Base-by-base conservation (phyloP, 345 rosid genomes). In the Anacardium occidentale region DNA sequence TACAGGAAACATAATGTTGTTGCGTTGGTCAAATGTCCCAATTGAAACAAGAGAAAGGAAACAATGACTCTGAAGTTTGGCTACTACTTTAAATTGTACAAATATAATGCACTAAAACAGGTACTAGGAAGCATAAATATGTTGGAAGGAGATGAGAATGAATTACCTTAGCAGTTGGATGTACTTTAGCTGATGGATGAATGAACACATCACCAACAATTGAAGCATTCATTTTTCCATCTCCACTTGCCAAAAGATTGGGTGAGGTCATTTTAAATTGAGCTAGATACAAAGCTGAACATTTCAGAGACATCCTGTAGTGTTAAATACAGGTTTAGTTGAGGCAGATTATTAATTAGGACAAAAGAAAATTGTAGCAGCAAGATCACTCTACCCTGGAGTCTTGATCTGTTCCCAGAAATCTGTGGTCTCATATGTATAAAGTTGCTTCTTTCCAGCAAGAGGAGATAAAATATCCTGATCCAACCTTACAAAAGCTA, bases 361-460 rank as follows among this genome's bases (percentile, higher is more conserved):
- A 15, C 5, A 65, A 69, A 60, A 12, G 25, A 66, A 5, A 55
- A 21, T 3, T 42, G 7, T 20, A 25, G 10, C 17, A 29, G 18
- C 29, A 5, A 17, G 40, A 32, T 52, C 10, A 67, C 13, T 66
- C 24, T 82, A 90, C 97, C 94, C 94, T 0, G 98, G 97, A 74
- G 94, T 83, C 78, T 93, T 93, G 10, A 93, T 93, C 85, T 92
- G 97, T 80, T 92, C 97, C 97, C 97, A 92, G 75, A 90, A 92
- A 66, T 89, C 89, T 79, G 70, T 85, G 53, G 86, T 89, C 81
- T 88, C 93, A 58, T 87, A 89, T 20, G 96, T 89, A 76, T 88
- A 93, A 54, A 90, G 80, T 77, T 85, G 87, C 78, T 86, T 93
- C 80, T 93, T 93, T 68, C 98, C 98, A 45, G 98, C 88, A 54